Percentiles rank a stretch among this genome's conserved stretches.
Evolutionary conservation across 805 yeast species (phyloP).

Genomic region (Saturnispora zaruensis): DNA sequence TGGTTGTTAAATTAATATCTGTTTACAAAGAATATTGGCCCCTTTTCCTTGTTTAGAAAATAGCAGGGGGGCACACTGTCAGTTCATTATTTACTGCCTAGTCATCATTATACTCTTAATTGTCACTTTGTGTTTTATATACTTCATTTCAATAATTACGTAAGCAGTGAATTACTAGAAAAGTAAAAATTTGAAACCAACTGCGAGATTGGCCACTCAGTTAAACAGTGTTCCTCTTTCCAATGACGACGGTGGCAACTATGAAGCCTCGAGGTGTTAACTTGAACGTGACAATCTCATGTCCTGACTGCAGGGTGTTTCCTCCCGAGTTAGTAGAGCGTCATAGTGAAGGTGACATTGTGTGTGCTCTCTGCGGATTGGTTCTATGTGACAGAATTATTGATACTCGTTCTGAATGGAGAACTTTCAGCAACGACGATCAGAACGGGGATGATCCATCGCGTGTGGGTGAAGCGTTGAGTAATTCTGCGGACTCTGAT

Average conservation of each 20-base stretch:
- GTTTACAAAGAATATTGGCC: background rate
- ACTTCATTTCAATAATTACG: background rate
- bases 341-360: conserved; percentile 95
- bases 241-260: conserved; percentile 13
- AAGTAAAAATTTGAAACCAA: background rate
- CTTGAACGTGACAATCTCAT: conserved; percentile 78
- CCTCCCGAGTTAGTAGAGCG: conserved; percentile 95
- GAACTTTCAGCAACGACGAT: conserved; percentile 95
- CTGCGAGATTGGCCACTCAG: background rate
- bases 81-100: background rate
- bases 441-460: conserved; percentile 97
- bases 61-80: background rate
- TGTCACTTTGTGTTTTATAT: background rate
- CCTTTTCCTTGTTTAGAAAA: background rate
- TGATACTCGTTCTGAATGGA: conserved; percentile 96
- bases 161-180: background rate
- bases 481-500: conserved; percentile 83
- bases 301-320: conserved; percentile 92
- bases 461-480: conserved; percentile 98
- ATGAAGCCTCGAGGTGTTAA: conserved; percentile 50
- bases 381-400: conserved; percentile 88
- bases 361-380: conserved; percentile 95
- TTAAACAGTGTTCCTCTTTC: background rate
- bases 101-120: background rate
- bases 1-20: conserved; percentile 37